Evolutionary conservation across 768 basidiomycete genomes (phyloP).

Genomic region (Pleurotus pulmonarius): DNA sequence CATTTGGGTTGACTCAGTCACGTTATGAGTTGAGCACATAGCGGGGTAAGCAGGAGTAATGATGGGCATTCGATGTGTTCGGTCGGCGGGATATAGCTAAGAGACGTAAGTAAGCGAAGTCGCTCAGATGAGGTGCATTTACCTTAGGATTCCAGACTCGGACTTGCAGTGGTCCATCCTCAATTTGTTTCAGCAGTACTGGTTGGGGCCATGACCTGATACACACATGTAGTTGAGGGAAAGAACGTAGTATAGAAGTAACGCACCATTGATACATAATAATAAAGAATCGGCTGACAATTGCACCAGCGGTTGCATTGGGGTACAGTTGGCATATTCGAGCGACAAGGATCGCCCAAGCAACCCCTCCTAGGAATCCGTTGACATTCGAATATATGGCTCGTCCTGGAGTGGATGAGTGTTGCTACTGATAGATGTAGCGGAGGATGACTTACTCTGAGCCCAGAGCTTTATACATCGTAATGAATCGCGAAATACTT

Average conservation of each 20-base stretch:
- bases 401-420: slow-evolving; percentile 50
- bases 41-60: slow-evolving; percentile 99
- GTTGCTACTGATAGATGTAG: neutral
- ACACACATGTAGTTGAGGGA: slow-evolving; percentile 9
- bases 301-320: slow-evolving; percentile 88
- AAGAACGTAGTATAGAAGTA: neutral
- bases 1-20: slow-evolving; percentile 91
- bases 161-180: slow-evolving; percentile 89
- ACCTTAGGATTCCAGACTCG: slow-evolving; percentile 99
- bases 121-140: slow-evolving; percentile 7
- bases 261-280: slow-evolving; percentile 95
- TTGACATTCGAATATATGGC: slow-evolving; percentile 98
- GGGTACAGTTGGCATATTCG: slow-evolving; percentile 99
- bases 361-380: slow-evolving; percentile 96
- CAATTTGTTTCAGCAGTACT: slow-evolving; percentile 94
- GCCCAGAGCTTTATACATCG: slow-evolving; percentile 99
- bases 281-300: slow-evolving; percentile 97
- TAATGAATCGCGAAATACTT: slow-evolving; percentile 91
- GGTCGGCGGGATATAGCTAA: slow-evolving; percentile 86
- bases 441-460: slow-evolving; percentile 57
- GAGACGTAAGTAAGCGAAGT: neutral
- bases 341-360: slow-evolving; percentile 99
- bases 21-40: slow-evolving; percentile 99
- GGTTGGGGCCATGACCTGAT: slow-evolving; percentile 98
- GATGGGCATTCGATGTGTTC: slow-evolving; percentile 98